A percentile compares a stretch with the other conserved stretches of the same genome.
These are phyloP conservation scores for Corymbia maculata DNA, from an alignment of 345 rosid genomes.

Conservation along the genomic window DNA sequence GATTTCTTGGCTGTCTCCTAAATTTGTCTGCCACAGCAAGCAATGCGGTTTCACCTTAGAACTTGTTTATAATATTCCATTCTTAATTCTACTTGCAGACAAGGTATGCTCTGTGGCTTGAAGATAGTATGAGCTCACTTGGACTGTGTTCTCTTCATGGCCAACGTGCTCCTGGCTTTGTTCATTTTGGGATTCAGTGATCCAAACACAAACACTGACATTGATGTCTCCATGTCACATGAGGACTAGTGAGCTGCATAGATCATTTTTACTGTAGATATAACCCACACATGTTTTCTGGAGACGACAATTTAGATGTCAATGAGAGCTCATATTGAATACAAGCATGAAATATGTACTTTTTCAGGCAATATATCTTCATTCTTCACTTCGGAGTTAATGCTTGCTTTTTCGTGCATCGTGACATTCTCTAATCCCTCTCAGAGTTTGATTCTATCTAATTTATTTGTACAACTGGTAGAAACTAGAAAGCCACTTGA, in stretches of 20 bases:
- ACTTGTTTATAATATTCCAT: background rate
- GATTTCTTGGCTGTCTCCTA: background rate
- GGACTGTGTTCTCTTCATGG: background rate
- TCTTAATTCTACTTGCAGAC: conserved; percentile 20
- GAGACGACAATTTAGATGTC: background rate
- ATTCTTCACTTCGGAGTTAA: background rate
- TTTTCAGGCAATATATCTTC: background rate
- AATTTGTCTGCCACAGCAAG: background rate
- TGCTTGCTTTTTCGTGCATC: background rate
- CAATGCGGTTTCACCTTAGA: background rate
- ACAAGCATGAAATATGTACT: background rate
- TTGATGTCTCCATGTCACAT: background rate
- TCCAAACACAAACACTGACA: background rate
- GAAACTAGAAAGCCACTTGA: background rate
- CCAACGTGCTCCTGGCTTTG: background rate
- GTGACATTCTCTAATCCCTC: background rate
- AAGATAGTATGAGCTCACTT: background rate
- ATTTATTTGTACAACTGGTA: background rate
- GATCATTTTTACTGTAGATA: background rate
- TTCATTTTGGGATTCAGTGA: background rate
- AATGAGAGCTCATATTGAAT: background rate
- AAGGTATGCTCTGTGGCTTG: conserved; percentile 63
- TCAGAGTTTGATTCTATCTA: background rate
- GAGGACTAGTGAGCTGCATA: background rate
- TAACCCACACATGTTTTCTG: background rate